Evolutionary conservation across 495 filamentous ascomycete species (phyloP).

Genomic region (Bombardia bombarda): DNA sequence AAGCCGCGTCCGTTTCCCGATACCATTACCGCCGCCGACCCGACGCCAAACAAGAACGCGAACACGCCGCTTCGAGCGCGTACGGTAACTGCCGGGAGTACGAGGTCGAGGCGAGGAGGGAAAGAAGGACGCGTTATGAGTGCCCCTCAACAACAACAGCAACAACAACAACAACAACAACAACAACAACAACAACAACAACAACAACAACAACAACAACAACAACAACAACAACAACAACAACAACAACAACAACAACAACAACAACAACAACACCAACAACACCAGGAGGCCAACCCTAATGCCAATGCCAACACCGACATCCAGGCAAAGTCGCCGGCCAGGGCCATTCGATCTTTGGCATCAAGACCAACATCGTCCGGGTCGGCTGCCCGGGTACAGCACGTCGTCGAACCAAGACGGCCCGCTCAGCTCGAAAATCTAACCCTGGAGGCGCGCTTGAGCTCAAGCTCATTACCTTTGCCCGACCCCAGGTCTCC

Average conservation of each 20-base stretch:
- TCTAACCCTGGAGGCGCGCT: conserved; percentile 38
- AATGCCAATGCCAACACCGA: no score
- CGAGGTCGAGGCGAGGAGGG: conserved; percentile 35
- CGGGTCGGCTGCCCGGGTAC: conserved; percentile 9
- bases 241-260: no score
- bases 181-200: no score
- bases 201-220: no score
- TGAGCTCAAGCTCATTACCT: conserved; percentile 57
- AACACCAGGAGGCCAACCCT: no score
- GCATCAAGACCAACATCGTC: conserved; percentile 7
- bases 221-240: no score
- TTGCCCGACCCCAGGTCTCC: conserved; percentile 51
- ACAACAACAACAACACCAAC: no score
- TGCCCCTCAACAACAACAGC: conserved; percentile 27
- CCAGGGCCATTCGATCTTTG: conserved; percentile 16
- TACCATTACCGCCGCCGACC: conserved; percentile 47
- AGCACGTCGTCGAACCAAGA: conserved; percentile 17
- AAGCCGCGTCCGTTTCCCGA: conserved; percentile 52
- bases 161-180: no score
- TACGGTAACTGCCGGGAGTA: conserved; percentile 45
- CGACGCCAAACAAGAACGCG: conserved; percentile 34
- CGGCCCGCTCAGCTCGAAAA: conserved; percentile 30
- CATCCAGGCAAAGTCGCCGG: conserved; percentile 19
- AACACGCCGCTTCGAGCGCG: conserved; percentile 52
- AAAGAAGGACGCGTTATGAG: conserved; percentile 34